phyloP scores from a whole-genome alignment of 805 yeast species.

The Candida hungchunana region DNA sequence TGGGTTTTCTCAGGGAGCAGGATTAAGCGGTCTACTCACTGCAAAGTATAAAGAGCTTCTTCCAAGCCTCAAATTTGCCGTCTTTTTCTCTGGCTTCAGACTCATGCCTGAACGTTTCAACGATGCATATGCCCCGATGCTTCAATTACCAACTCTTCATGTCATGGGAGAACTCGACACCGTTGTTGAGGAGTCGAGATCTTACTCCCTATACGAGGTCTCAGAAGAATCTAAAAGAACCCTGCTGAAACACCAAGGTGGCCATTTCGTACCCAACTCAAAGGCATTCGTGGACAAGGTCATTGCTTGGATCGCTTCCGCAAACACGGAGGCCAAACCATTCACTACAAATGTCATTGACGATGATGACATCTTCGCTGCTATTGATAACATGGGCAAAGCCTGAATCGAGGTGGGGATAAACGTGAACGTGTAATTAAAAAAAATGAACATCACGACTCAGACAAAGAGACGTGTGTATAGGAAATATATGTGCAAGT shows the following conservation, averaged over 20 bases:
- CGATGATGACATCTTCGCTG: slow-evolving; percentile 30
- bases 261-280: slow-evolving; percentile 92
- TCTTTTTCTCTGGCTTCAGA: slow-evolving; percentile 62
- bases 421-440: too few relatives aligned
- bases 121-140: slow-evolving; percentile 14
- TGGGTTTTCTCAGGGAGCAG: slow-evolving; percentile 95
- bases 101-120: slow-evolving; percentile 28
- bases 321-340: slow-evolving; percentile 2
- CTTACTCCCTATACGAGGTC: slow-evolving; percentile 50
- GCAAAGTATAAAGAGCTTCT: slow-evolving; percentile 29
- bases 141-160: slow-evolving; percentile 50
- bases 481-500: too few relatives aligned
- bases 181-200: slow-evolving; percentile 71
- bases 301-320: slow-evolving; percentile 29
- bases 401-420: slow-evolving; percentile 6
- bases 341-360: slow-evolving; percentile 24
- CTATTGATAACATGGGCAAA: slow-evolving; percentile 39
- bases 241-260: slow-evolving; percentile 81
- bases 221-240: slow-evolving; percentile 41
- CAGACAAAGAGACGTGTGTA: too few relatives aligned
- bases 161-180: slow-evolving; percentile 86
- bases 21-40: slow-evolving; percentile 60
- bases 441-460: too few relatives aligned
- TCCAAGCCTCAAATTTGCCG: slow-evolving; percentile 44
- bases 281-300: slow-evolving; percentile 38